phyloP scores from a whole-genome alignment of 768 basidiomycete genomes.

The Lentinula raphanica region DNA sequence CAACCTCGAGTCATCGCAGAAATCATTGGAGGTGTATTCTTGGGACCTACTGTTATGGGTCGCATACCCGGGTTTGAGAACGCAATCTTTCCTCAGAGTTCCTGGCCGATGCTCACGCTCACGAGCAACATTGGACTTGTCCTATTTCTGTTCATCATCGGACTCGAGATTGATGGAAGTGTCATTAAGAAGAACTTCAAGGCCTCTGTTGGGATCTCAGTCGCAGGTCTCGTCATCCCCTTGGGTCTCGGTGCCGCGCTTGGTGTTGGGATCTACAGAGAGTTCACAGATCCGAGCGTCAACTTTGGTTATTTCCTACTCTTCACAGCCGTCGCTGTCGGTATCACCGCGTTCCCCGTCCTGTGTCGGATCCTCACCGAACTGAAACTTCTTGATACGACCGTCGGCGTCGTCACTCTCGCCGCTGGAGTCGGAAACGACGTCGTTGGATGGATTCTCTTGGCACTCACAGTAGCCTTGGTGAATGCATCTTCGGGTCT shows the following conservation, averaged over 20 bases:
- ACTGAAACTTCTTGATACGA: conserved; percentile 74
- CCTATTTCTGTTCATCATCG: conserved; percentile 79
- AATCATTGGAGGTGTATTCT: conserved; percentile 83
- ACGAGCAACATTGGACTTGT: conserved; percentile 74
- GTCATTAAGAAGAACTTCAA: conserved; percentile 60
- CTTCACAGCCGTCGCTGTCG: conserved; percentile 78
- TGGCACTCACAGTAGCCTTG: conserved; percentile 79
- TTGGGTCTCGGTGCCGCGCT: conserved; percentile 75
- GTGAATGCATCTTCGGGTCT: conserved; percentile 73
- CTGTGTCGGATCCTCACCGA: conserved; percentile 83
- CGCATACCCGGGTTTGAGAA: conserved; percentile 69
- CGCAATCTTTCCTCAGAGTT: conserved; percentile 50
- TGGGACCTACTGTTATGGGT: conserved; percentile 77
- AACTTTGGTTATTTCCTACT: conserved; percentile 80
- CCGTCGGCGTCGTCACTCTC: conserved; percentile 78
- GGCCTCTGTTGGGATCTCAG: conserved; percentile 53
- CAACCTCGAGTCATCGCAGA: conserved; percentile 95
- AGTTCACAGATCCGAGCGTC: conserved; percentile 53
- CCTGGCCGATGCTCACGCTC: conserved; percentile 57
- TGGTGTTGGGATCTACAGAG: conserved; percentile 68
- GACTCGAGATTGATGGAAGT: conserved; percentile 75
- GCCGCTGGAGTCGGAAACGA: conserved; percentile 81
- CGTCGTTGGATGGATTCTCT: conserved; percentile 75
- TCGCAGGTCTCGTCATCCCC: conserved; percentile 68
- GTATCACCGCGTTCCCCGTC: conserved; percentile 80